Conservation (phyloP, 164 flowering plant species). For the Liriodendron chinense region DNA sequence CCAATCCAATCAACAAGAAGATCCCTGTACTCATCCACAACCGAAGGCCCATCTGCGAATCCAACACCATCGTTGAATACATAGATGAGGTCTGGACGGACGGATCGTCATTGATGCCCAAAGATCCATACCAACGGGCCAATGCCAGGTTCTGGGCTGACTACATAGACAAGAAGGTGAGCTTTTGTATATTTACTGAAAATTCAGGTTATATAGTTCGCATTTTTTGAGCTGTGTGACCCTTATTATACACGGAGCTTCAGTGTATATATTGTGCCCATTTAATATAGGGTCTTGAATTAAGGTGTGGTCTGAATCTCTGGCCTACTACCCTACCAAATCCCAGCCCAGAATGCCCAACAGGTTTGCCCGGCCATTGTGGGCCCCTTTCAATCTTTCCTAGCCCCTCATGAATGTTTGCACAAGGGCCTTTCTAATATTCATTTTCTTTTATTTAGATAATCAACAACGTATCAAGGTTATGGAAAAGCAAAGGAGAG, state of each 20-base stretch:
- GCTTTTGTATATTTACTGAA: neutral
- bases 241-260: too few relatives aligned
- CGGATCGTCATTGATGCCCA: constrained; percentile 14
- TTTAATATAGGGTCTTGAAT: too few relatives aligned
- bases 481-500: constrained; percentile 7
- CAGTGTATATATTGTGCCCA: too few relatives aligned
- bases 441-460: neutral
- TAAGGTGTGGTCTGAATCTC: too few relatives aligned
- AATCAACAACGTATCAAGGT: too few relatives aligned
- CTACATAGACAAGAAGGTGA: constrained; percentile 16
- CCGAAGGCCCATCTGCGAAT: constrained; percentile 21
- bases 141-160: constrained; percentile 23
- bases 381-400: too few relatives aligned
- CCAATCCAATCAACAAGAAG: constrained; percentile 21
- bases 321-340: too few relatives aligned
- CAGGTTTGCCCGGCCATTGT: too few relatives aligned
- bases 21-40: constrained; percentile 24
- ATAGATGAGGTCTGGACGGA: constrained; percentile 20
- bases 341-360: too few relatives aligned
- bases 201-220: too few relatives aligned
- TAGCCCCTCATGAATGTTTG: neutral
- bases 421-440: neutral
- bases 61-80: constrained; percentile 21
- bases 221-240: too few relatives aligned
- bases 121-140: constrained; percentile 14